A percentile compares a stretch with the other conserved stretches of the same genome.
Conservation (phyloP, 2,329 filamentous ascomycete genomes). For the Neofusicoccum sp. region DNA sequence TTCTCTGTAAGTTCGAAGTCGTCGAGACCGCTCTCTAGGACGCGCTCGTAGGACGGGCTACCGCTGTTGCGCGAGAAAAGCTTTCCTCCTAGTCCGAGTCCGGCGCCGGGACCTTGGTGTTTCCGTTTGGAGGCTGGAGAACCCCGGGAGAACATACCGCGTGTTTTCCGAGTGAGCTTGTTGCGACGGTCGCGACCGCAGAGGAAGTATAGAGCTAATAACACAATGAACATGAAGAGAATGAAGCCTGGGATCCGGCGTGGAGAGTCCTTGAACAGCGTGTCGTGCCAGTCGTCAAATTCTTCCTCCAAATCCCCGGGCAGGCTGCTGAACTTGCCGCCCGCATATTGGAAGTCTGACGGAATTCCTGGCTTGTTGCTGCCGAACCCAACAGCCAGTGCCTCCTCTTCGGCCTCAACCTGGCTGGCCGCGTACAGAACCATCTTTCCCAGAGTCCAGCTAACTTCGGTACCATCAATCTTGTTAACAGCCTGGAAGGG, state of each 20-base stretch:
- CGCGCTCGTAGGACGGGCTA: conserved; percentile 68
- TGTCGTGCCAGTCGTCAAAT: conserved; percentile 55
- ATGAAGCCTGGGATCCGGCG: conserved; percentile 72
- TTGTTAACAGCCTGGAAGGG: conserved; percentile 92
- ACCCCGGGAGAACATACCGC: conserved; percentile 46
- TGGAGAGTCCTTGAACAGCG: conserved; percentile 62
- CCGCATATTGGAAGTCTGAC: conserved; percentile 79
- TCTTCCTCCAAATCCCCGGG: conserved; percentile 47
- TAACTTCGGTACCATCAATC: conserved; percentile 86
- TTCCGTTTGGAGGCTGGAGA: conserved; percentile 28
- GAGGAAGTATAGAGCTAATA: conserved; percentile 69
- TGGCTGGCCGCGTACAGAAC: conserved; percentile 91
- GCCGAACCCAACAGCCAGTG: conserved; percentile 85
- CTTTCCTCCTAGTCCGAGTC: conserved; percentile 25
- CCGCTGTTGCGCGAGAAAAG: conserved; percentile 50
- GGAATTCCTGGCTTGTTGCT: conserved; percentile 71
- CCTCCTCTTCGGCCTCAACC: conserved; percentile 49
- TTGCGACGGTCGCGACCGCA: conserved; percentile 74
- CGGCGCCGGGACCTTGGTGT: not conserved
- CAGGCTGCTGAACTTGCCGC: conserved; percentile 49
- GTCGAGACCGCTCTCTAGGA: conserved; percentile 68
- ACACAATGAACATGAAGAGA: conserved; percentile 71
- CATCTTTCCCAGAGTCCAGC: conserved; percentile 97
- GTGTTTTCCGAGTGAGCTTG: conserved; percentile 55
- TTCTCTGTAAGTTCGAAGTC: conserved; percentile 76